phyloP scores from a whole-genome alignment of 176 grass and related monocot genomes.

The Puccinellia tenuiflora region DNA sequence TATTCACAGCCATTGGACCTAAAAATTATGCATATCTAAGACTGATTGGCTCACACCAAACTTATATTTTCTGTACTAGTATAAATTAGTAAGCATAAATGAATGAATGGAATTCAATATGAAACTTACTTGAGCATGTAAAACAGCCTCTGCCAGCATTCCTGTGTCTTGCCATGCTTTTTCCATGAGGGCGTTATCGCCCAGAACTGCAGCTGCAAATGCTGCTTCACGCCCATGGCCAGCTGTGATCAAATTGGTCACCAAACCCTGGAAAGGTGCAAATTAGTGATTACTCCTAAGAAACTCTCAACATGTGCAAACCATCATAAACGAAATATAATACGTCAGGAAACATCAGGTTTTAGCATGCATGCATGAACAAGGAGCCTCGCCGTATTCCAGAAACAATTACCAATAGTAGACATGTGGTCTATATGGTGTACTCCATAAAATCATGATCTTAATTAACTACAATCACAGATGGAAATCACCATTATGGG shows the following conservation, averaged over 20 bases:
- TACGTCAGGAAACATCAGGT: neutral
- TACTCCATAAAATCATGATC: conserved; percentile 4
- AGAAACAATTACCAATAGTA: neutral
- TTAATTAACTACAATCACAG: neutral
- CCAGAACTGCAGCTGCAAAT: conserved; percentile 91
- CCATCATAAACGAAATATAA: neutral
- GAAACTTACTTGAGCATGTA: conserved; percentile 89
- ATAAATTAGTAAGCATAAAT: conserved; percentile 10
- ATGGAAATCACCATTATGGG: conserved; percentile 2
- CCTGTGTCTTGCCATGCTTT: conserved; percentile 99
- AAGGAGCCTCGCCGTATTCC: neutral
- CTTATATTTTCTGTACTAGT: neutral
- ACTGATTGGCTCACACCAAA: neutral
- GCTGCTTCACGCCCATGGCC: conserved; percentile 94
- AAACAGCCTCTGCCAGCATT: conserved; percentile 90
- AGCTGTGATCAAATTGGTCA: conserved; percentile 79
- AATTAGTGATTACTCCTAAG: conserved; percentile 10
- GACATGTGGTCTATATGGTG: neutral
- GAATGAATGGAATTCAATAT: conserved; percentile 16
- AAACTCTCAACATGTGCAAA: conserved; percentile 2
- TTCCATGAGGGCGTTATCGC: conserved; percentile 95
- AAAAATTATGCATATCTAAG: neutral
- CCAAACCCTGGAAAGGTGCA: conserved; percentile 57
- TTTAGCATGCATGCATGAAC: conserved; percentile 17
- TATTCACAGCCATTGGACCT: neutral